phyloP scores from a whole-genome alignment of 371 early-diverging fungal species.

The Mucor lusitanicus region DNA sequence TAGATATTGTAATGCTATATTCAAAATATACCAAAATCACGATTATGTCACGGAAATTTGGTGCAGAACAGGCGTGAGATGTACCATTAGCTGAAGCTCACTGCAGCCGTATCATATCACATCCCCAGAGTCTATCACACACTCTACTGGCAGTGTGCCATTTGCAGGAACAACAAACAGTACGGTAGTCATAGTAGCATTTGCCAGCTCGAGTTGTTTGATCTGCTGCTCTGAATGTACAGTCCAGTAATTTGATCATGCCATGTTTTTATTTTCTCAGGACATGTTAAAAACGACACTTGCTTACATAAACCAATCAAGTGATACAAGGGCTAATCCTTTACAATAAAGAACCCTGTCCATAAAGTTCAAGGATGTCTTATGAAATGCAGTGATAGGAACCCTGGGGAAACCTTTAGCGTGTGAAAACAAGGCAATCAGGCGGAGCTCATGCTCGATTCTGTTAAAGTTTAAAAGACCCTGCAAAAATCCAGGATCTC shows the following conservation, averaged over 20 bases:
- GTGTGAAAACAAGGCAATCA: not conserved
- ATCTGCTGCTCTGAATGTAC: no score
- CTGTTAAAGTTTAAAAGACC: constrained; percentile 1
- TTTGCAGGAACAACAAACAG: not conserved
- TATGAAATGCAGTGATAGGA: not conserved
- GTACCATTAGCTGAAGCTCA: no score
- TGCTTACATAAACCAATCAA: not conserved
- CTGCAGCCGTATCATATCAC: no score
- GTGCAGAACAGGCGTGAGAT: no score
- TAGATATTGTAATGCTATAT: no score
- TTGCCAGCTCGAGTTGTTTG: no score
- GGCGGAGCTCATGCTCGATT: not conserved
- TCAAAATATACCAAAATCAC: no score
- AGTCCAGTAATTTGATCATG: no score
- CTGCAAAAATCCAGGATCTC: not conserved
- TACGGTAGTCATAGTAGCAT: no score
- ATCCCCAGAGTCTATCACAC: no score
- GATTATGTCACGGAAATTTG: no score
- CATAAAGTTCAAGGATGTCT: not conserved
- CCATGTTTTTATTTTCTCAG: not conserved
- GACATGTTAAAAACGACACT: not conserved
- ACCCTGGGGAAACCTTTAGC: constrained; percentile 2
- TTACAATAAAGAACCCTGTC: not conserved
- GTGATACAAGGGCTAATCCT: not conserved
- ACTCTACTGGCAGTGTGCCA: no score